Conservation (phyloP, 2,329 filamentous ascomycete genomes). For the Ophiostoma sp. region DNA sequence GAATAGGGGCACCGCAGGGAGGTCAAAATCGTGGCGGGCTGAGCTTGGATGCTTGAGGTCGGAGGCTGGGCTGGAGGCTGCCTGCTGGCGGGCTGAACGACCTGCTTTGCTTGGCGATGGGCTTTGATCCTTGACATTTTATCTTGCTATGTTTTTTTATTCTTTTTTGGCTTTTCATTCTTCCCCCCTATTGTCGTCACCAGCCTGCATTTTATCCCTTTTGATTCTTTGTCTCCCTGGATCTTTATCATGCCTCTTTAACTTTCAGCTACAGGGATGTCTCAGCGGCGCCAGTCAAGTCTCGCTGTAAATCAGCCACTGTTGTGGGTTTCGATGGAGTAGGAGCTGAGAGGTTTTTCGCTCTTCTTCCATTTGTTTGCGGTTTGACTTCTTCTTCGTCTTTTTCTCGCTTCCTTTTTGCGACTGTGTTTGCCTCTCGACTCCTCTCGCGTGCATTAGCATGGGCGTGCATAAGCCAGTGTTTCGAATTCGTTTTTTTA, state of each 20-base stretch:
- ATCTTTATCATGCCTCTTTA: neutral
- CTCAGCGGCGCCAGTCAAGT: neutral
- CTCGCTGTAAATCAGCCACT: neutral
- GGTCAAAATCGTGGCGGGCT: constrained; percentile 1
- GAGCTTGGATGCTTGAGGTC: neutral
- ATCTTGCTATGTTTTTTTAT: neutral
- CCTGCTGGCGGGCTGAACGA: neutral
- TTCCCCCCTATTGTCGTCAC: too few relatives aligned
- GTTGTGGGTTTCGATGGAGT: neutral
- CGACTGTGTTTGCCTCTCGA: neutral
- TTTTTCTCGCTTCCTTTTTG: neutral
- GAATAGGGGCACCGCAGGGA: neutral
- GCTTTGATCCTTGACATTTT: neutral
- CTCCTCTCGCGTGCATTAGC: constrained; percentile 10
- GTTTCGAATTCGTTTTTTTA: neutral
- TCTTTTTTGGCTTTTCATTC: neutral
- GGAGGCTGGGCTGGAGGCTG: neutral
- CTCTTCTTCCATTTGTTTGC: neutral
- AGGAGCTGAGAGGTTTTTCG: neutral
- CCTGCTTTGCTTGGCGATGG: neutral
- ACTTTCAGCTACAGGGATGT: neutral
- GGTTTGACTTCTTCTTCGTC: neutral
- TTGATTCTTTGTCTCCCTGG: neutral
- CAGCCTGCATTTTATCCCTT: neutral
- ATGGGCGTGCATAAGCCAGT: constrained; percentile 5